Conservation (phyloP, 2,329 filamentous ascomycete species). For the Diplodia mutila region DNA sequence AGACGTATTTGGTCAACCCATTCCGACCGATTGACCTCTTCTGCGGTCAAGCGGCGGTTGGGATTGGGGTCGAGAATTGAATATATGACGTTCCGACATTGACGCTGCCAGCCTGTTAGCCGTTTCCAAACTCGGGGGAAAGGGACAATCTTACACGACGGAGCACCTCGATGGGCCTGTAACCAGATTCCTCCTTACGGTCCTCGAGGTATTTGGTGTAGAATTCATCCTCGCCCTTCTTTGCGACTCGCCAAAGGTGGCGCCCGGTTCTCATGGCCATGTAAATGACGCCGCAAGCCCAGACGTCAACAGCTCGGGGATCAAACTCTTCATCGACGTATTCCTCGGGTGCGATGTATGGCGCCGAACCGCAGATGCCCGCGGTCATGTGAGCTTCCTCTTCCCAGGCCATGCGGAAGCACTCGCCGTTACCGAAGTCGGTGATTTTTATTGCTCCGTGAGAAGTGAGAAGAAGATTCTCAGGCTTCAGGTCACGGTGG, state of each 20-base stretch:
- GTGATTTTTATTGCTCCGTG: constrained; percentile 95
- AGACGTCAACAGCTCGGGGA: constrained; percentile 94
- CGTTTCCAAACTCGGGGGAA: constrained; percentile 26
- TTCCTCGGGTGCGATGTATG: constrained; percentile 96
- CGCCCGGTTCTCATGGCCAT: constrained; percentile 99
- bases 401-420: constrained; percentile 99
- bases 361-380: constrained; percentile 92
- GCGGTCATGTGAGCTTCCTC: constrained; percentile 98
- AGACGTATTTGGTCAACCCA: constrained; percentile 98
- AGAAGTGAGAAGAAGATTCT: constrained; percentile 91
- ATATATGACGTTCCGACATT: constrained; percentile 98
- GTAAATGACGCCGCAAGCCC: constrained; percentile 98
- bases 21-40: constrained; percentile 96
- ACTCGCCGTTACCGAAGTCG: constrained; percentile 98
- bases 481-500: constrained; percentile 93
- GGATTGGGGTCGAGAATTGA: constrained; percentile 97
- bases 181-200: constrained; percentile 90
- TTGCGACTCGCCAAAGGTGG: constrained; percentile 95
- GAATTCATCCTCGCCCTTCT: constrained; percentile 96
- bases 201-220: constrained; percentile 94
- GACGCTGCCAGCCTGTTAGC: constrained; percentile 63
- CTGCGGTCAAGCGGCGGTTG: constrained; percentile 86
- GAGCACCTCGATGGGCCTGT: constrained; percentile 92
- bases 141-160: constrained; percentile 69
- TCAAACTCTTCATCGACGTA: constrained; percentile 96